A percentile compares a stretch with the other conserved stretches of the same genome.
Conservation (phyloP, 768 basidiomycete species). For the Lactifluus pinguis region DNA sequence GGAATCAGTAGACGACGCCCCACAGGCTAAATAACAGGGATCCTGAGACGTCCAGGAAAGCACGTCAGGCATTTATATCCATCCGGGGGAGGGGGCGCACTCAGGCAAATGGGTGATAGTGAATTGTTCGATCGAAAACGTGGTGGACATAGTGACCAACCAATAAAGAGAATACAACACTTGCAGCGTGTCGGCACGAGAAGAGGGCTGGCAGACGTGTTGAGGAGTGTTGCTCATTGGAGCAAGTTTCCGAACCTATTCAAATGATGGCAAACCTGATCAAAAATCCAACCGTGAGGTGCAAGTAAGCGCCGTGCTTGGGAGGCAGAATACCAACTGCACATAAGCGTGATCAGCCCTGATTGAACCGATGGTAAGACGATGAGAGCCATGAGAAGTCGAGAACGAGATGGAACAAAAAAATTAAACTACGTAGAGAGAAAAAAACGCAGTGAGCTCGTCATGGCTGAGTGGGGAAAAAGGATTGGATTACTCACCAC, state of each 20-base stretch:
- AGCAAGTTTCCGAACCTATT: conserved; percentile 53
- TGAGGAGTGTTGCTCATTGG: conserved; percentile 57
- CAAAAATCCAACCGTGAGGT: conserved; percentile 57
- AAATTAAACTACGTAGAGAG: conserved; percentile 6
- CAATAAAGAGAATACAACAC: conserved; percentile 64
- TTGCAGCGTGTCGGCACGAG: conserved; percentile 60
- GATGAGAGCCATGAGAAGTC: not conserved
- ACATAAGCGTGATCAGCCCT: conserved; percentile 24
- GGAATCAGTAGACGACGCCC: conserved; percentile 76
- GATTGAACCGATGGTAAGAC: conserved; percentile 7
- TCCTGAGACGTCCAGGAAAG: conserved; percentile 85
- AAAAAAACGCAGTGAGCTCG: conserved; percentile 15
- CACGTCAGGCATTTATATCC: conserved; percentile 49
- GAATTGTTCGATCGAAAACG: conserved; percentile 58
- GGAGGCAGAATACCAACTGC: conserved; percentile 17
- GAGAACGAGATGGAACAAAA: conserved; percentile 3
- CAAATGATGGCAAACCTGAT: conserved; percentile 53
- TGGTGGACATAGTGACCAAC: conserved; percentile 66
- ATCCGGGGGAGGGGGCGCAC: conserved; percentile 33
- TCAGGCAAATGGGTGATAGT: conserved; percentile 44
- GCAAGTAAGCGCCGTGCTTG: conserved; percentile 38
- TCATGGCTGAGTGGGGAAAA: conserved; percentile 18
- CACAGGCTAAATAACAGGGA: conserved; percentile 69
- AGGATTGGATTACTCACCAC: conserved; percentile 18
- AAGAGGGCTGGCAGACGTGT: conserved; percentile 54